Evolutionary conservation across 495 filamentous ascomycete species (phyloP), one percentile per base, ranked within the genome.

Genomic region (Diplogelasinospora grovesii): DNA sequence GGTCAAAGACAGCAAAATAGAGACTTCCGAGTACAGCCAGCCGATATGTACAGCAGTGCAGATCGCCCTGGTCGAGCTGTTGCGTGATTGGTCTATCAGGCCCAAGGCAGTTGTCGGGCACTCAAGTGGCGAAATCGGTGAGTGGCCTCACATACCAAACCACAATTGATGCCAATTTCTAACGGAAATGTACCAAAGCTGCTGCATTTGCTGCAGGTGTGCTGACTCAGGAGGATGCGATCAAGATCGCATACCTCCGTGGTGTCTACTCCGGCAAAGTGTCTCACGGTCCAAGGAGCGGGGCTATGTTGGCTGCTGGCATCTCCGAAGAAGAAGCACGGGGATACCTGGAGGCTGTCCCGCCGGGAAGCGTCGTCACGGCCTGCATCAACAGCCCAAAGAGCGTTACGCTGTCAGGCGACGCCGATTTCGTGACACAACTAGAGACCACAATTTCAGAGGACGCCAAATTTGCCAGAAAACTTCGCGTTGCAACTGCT

Each of bases 101-200:
- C 38, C 74, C 0, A 41, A 42, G 11, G 51, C 63, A 22, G 71
- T 76, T 0, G 60, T 77, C 6, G 77, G 77, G 2, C 75, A 81
- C 46, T 80, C 75, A 4, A 74, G 67, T 49, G 77, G 77, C n/a
- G 77, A 81, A 43, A 78, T 79, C 36, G n/a, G 36, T 0, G 70
- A n/a, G n/a, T n/a, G n/a, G n/a, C n/a, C n/a, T n/a, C n/a, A n/a
- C n/a, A n/a, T n/a, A n/a, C n/a, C n/a, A n/a, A n/a, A n/a, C n/a
- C n/a, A n/a, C n/a, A n/a, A n/a, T n/a, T n/a, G n/a, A n/a, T n/a
- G n/a, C n/a, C n/a, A n/a, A n/a, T n/a, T n/a, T n/a, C n/a, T n/a
- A n/a, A n/a, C n/a, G n/a, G n/a, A n/a, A n/a, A n/a, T n/a, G n/a
- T n/a, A n/a, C n/a, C n/a, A n/a, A n/a, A n/a, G 67, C 57, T 23